phyloP scores from a whole-genome alignment of 2,329 filamentous ascomycete species.

The Metarhizium album region DNA sequence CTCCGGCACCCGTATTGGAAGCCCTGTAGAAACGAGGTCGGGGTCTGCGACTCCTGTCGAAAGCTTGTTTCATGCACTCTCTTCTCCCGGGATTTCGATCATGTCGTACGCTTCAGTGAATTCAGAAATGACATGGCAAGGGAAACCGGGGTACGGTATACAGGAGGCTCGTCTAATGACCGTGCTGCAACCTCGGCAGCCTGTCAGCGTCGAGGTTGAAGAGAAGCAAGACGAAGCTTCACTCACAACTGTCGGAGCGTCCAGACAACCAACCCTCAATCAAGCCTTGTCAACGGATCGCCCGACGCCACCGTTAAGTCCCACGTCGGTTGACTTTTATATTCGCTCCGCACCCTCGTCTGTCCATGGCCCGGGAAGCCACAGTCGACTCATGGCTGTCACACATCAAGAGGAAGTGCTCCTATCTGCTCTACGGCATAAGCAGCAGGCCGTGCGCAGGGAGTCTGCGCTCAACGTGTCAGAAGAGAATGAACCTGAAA shows the following conservation, averaged over 20 bases:
- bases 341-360: slow-evolving; percentile 29
- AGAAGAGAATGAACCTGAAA: slow-evolving; percentile 14
- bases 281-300: slow-evolving; percentile 23
- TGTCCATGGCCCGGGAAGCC: slow-evolving; percentile 19
- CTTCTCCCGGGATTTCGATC: slow-evolving; percentile 18
- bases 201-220: slow-evolving; percentile 12
- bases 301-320: slow-evolving; percentile 40
- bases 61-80: slow-evolving; percentile 15
- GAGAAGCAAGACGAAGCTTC: background rate
- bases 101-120: slow-evolving; percentile 28
- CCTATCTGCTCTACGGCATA: slow-evolving; percentile 43
- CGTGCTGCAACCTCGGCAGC: slow-evolving; percentile 21
- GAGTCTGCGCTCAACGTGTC: slow-evolving; percentile 32
- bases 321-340: slow-evolving; percentile 39
- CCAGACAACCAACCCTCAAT: slow-evolving; percentile 1
- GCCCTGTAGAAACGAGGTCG: slow-evolving; percentile 8
- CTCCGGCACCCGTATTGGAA: slow-evolving; percentile 7
- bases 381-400: slow-evolving; percentile 43
- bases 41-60: slow-evolving; percentile 16
- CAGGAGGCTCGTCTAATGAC: slow-evolving; percentile 31
- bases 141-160: slow-evolving; percentile 19
- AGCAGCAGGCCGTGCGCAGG: slow-evolving; percentile 45
- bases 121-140: slow-evolving; percentile 23
- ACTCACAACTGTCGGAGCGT: background rate
- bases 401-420: slow-evolving; percentile 49